Percentiles rank a stretch among this genome's conserved stretches.
phyloP scores from a whole-genome alignment of 495 filamentous ascomycete genomes.

The Astrothelium macrocarpum region DNA sequence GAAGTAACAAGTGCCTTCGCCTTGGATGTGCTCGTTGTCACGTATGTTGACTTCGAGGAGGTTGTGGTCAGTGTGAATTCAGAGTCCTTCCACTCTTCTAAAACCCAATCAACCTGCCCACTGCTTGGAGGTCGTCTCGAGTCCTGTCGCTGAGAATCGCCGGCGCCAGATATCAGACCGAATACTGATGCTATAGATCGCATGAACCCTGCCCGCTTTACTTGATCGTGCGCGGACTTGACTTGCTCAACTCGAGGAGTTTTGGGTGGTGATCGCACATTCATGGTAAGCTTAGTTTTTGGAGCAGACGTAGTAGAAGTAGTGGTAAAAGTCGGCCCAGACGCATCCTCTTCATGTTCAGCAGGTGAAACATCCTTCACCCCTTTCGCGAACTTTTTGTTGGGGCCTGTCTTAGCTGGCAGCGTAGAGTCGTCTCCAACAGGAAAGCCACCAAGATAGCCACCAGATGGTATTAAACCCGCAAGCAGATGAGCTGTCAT shows the following conservation, averaged over 20 bases:
- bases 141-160: slow-evolving; percentile 27
- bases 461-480: slow-evolving; percentile 68
- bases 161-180: slow-evolving; percentile 36
- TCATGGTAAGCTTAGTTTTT: slow-evolving; percentile 16
- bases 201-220: slow-evolving; percentile 9
- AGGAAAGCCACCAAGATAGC: slow-evolving; percentile 44
- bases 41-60: slow-evolving; percentile 18
- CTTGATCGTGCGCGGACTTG: background rate
- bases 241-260: background rate
- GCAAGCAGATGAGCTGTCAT: slow-evolving; percentile 92
- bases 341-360: slow-evolving; percentile 10
- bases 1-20: slow-evolving; percentile 16
- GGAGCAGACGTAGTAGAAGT: slow-evolving; percentile 10
- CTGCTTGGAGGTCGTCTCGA: slow-evolving; percentile 69
- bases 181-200: slow-evolving; percentile 53
- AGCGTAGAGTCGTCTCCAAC: slow-evolving; percentile 40
- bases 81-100: slow-evolving; percentile 55
- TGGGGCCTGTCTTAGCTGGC: slow-evolving; percentile 15
- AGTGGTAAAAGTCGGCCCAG: slow-evolving; percentile 23
- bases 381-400: slow-evolving; percentile 11
- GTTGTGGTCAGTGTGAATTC: slow-evolving; percentile 20
- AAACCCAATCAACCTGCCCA: slow-evolving; percentile 70
- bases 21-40: slow-evolving; percentile 15
- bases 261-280: background rate
- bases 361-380: slow-evolving; percentile 10